phyloP scores from a whole-genome alignment of 192 early-diverging fungal genomes.

The Backusella mclennaniae region DNA sequence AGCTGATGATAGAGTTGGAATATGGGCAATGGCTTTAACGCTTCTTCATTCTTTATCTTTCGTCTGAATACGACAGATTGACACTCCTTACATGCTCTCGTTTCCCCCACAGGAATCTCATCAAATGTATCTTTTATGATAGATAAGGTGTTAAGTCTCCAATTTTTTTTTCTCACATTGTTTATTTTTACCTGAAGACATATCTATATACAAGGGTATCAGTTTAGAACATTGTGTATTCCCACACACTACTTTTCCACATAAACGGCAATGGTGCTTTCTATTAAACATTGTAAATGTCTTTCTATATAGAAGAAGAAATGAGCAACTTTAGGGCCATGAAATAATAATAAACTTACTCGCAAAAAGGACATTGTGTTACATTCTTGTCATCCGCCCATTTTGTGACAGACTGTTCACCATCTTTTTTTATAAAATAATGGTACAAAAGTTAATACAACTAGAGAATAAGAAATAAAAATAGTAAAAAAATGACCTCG shows the following conservation, averaged over 20 bases:
- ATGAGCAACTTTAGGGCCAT: background rate
- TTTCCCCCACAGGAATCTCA: slow-evolving; percentile 46
- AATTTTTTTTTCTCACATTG: too few relatives aligned
- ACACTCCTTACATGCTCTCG: slow-evolving; percentile 60
- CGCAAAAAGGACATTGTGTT: slow-evolving; percentile 10
- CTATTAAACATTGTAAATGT: slow-evolving; percentile 7
- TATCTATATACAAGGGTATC: slow-evolving; percentile 13
- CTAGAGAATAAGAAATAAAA: background rate
- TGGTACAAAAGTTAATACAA: background rate
- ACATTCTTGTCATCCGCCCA: slow-evolving; percentile 8
- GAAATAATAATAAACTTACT: background rate
- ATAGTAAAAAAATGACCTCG: slow-evolving; percentile 4
- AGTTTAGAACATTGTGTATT: slow-evolving; percentile 4
- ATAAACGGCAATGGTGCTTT: slow-evolving; percentile 10
- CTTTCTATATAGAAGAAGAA: background rate
- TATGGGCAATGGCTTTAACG: slow-evolving; percentile 28
- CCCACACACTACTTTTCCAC: slow-evolving; percentile 16
- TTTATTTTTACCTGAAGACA: slow-evolving; percentile 11
- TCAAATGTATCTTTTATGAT: slow-evolving; percentile 22
- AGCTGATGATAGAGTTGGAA: slow-evolving; percentile 45
- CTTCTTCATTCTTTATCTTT: slow-evolving; percentile 41
- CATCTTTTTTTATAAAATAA: background rate
- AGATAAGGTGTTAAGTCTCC: background rate
- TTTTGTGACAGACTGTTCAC: slow-evolving; percentile 5
- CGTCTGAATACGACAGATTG: slow-evolving; percentile 49